Base-by-base conservation (phyloP, 75 land plant species). In the Pinus tabuliformis region DNA sequence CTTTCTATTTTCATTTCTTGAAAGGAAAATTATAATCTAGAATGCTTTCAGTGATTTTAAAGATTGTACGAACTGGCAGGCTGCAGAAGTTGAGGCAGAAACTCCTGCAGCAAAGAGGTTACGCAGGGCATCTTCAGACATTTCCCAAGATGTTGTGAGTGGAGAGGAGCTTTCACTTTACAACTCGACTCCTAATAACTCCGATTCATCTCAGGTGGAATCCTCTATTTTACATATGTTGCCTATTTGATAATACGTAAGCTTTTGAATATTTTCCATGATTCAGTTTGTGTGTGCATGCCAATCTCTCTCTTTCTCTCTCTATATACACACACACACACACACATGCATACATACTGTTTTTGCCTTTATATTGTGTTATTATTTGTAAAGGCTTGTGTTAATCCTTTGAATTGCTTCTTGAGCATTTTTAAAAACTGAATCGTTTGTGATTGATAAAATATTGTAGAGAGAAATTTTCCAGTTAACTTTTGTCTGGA, bases 131-230 rank as follows among this genome's bases (percentile, higher is more conserved):
- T 79, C 97, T 68, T 88, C 91, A 76, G 97, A 91, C 61, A 84
- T 79, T 71, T 76, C 84, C 57, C 92, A 88, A 79, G 99, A 96
- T 78, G 86, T 81, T 76, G 80, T 72, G n/a, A 82, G 58, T 81
- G 91, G 83, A 20, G 96, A 95, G 30, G 98, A 95, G 81, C 87
- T 95, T 59, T 95, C 98, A 30, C 78, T 92, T 28, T 94, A 94
- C 79, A 81, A 90, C 30, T 89, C 89, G 3, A 76, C 86, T 68
- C 81, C 88, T 62, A 87, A 88, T 76, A 90, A 81, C 73, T 75
- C 99, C 59, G 95, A 95, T 16, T 78, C 83, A 42, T 45, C 88
- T 21, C 89, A 93, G 92, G 98, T 92, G 22, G 57, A 70, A 49
- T 71, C 11, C 18, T 54, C 58, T 20, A 56, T 24, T 28, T 14